Evolutionary conservation across 2,329 filamentous ascomycete species (phyloP), one percentile per base, ranked within the genome.

Genomic region (Phaeosphaeriaceae sp.): DNA sequence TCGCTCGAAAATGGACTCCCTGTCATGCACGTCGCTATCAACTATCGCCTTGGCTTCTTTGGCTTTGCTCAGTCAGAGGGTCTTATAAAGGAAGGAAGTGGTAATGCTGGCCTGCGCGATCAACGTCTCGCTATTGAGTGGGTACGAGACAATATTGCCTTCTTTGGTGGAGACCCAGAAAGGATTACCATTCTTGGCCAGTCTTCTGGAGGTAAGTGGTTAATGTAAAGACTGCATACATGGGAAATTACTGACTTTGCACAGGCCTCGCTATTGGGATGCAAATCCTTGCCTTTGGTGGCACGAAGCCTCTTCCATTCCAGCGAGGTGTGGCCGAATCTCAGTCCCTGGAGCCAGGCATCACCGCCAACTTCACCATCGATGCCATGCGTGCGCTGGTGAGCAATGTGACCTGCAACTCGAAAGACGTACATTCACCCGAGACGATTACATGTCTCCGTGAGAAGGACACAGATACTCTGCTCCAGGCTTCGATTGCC

Each of bases 321-420:
- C 66, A 71, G 55, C 62, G 48, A 47, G 71, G 68, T 7, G 72
- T 82, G 40, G 80, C 80, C 67, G 66, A 83, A 60, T 78, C 74
- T 13, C 81, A 83, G 58, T 78, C 79, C 1, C 78, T 86, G 1
- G 85, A 86, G 66, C 82, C 82, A 1, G 83, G 83, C 2, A 83
- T 75, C 17, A 74, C 73, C 1, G 70, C 79, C 0, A 82, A 81
- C 58, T 83, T 83, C 62, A 83, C 81, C 5, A 76, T 79, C 48
- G 70, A 83, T 52, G 82, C 83, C 9, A 82, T 84, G 76, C 60
- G 69, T 10, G 73, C 71, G 1, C 57, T 86, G 24, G 78, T 79
- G 2, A 72, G 80, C 20, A 64, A 74, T 7, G 74, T 82, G 3
- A 78, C 77, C 2, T 86, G 84, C 71, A 80, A 80, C 66, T 66